Evolutionary conservation across 768 basidiomycete species (phyloP).

Genomic region (Exidia glandulosa): DNA sequence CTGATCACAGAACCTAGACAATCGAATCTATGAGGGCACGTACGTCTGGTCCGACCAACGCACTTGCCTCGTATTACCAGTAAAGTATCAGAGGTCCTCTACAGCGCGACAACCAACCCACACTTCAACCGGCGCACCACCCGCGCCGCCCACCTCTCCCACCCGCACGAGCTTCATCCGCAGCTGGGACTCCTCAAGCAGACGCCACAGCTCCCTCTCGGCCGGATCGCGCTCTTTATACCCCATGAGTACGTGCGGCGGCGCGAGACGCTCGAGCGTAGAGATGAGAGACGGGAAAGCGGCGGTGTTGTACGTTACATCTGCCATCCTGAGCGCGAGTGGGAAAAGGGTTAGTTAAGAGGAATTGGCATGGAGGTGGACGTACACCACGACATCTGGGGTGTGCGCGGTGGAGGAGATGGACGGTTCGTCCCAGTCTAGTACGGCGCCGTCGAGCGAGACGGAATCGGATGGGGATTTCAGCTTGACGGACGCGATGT

Average conservation of each 20-base stretch:
- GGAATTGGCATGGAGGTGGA: conserved; percentile 8
- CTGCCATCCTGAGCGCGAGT: conserved; percentile 60
- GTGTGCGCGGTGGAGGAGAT: conserved; percentile 35
- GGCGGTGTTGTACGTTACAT: conserved; percentile 83
- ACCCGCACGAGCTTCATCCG: conserved; percentile 49
- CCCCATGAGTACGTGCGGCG: conserved; percentile 53
- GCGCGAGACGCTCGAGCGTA: conserved; percentile 47
- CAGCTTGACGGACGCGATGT: conserved; percentile 41
- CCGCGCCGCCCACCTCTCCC: conserved; percentile 44
- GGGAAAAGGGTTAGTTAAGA: not conserved
- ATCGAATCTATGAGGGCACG: no score
- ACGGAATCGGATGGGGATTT: conserved; percentile 22
- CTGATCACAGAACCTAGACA: no score
- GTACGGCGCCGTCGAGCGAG: conserved; percentile 12
- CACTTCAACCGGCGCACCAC: conserved; percentile 56
- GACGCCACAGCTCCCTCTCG: conserved; percentile 65
- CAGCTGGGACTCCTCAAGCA: conserved; percentile 23
- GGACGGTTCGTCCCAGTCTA: conserved; percentile 68
- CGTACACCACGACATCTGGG: conserved; percentile 58
- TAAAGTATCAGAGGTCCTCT: no score
- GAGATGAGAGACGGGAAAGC: conserved; percentile 68
- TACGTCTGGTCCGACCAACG: no score
- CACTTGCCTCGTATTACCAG: no score
- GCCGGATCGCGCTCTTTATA: conserved; percentile 78
- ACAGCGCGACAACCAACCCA: conserved; percentile 42